phyloP scores from a whole-genome alignment of 2,329 filamentous ascomycete species.

The Remersonia thermophila region DNA sequence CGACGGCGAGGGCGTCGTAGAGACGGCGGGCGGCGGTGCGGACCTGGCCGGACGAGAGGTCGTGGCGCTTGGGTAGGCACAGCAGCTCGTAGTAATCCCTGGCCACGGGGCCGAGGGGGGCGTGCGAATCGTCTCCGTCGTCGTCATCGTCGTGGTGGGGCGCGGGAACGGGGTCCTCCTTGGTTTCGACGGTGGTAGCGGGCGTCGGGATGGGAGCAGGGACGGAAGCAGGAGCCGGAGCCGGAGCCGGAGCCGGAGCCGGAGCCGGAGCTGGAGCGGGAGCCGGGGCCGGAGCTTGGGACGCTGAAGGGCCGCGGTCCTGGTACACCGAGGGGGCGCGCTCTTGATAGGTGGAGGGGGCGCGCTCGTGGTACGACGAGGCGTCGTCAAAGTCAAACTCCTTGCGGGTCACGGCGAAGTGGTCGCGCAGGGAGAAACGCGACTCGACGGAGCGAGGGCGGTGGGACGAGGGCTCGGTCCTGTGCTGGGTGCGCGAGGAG shows the following conservation, averaged over 20 bases:
- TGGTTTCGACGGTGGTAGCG: too few species aligned
- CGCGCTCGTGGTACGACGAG: constrained; percentile 30
- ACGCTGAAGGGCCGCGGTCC: too few species aligned
- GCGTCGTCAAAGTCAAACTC: constrained; percentile 37
- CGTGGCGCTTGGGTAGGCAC: constrained; percentile 27
- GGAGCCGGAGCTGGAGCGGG: too few species aligned
- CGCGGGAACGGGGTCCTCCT: too few species aligned
- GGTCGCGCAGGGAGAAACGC: constrained; percentile 32
- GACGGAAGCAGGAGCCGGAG: too few species aligned
- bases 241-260: too few species aligned
- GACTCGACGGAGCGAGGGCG: constrained; percentile 16
- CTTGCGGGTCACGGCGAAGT: constrained; percentile 34
- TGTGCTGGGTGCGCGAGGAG: background rate
- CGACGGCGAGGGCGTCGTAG: constrained; percentile 32
- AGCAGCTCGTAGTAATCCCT: constrained; percentile 33
- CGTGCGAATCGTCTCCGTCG: constrained; percentile 14
- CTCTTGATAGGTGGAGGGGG: constrained; percentile 14
- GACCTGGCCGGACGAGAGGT: constrained; percentile 25
- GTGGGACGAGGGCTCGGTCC: constrained; percentile 6
- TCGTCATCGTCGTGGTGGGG: constrained; percentile 15
- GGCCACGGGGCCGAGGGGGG: constrained; percentile 11
- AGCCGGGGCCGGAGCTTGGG: too few species aligned
- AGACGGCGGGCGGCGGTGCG: constrained; percentile 33
- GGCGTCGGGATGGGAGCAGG: too few species aligned
- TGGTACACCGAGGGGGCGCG: too few species aligned